Percentiles rank a stretch among this genome's conserved stretches.
These are phyloP conservation scores for Viola odorata DNA, from an alignment of 345 rosid species.

Conservation along the genomic window DNA sequence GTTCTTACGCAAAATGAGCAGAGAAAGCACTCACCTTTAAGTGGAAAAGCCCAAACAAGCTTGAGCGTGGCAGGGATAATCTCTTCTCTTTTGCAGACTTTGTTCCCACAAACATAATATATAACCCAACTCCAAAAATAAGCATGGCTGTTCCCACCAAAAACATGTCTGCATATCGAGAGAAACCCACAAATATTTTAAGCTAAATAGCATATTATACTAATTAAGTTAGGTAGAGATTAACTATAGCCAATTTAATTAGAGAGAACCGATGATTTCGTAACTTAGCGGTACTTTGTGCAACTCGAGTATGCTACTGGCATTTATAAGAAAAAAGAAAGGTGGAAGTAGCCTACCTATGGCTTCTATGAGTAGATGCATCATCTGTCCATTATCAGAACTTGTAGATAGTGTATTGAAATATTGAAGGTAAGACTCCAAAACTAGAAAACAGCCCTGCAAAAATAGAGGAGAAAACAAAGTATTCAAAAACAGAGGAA, in stretches of 20 bases:
- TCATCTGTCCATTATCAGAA: conserved; percentile 35
- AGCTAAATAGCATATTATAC: not conserved
- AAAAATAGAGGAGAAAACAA: not conserved
- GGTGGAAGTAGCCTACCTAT: conserved; percentile 33
- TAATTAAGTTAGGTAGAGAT: too few species aligned
- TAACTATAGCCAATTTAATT: too few species aligned
- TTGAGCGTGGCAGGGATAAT: conserved; percentile 32
- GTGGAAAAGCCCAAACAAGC: conserved; percentile 49
- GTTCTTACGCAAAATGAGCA: not conserved
- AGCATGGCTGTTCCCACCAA: conserved; percentile 61
- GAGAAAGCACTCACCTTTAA: conserved; percentile 24
- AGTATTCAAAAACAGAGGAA: not conserved
- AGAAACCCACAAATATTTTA: not conserved
- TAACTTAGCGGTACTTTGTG: too few species aligned
- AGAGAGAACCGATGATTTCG: too few species aligned
- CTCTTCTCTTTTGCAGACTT: conserved; percentile 17
- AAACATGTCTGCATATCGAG: conserved; percentile 51
- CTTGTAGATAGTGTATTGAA: conserved; percentile 29
- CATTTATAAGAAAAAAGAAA: not conserved
- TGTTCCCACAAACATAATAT: conserved; percentile 55
- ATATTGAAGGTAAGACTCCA: conserved; percentile 43
- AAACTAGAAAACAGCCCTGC: conserved; percentile 53
- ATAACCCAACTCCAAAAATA: conserved; percentile 51
- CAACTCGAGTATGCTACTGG: not conserved
- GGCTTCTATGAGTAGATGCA: conserved; percentile 53